These are phyloP conservation scores for Passiflora organensis DNA, from an alignment of 345 rosid genomes.

Conservation along the genomic window DNA sequence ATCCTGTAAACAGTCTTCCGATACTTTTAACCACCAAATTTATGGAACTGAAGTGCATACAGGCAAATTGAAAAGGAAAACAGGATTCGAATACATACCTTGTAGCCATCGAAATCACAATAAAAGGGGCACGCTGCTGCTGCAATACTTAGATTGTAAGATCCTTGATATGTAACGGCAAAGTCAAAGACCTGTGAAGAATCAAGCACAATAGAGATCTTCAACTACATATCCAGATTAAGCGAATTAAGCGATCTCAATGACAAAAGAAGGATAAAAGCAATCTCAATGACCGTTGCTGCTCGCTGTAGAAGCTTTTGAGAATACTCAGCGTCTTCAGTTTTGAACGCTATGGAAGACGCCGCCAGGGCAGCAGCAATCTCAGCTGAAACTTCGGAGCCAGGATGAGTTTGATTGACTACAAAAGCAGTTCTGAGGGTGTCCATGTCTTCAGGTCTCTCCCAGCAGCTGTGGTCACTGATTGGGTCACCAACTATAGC, in stretches of 20 bases:
- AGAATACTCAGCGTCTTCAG: neutral
- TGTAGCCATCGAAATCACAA: slow-evolving; percentile 17
- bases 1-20: slow-evolving; percentile 7
- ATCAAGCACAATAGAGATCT: too few species aligned
- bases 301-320: slow-evolving; percentile 12
- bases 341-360: slow-evolving; percentile 10
- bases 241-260: too few species aligned
- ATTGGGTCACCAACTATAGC: slow-evolving; percentile 21
- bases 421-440: slow-evolving; percentile 17
- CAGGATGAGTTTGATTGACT: slow-evolving; percentile 14
- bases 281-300: neutral
- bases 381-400: slow-evolving; percentile 20
- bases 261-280: neutral
- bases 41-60: neutral
- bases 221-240: too few species aligned
- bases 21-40: neutral
- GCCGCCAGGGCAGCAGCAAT: slow-evolving; percentile 22
- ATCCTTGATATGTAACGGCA: slow-evolving; percentile 18
- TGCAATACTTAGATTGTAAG: slow-evolving; percentile 9
- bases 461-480: slow-evolving; percentile 22
- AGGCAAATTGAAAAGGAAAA: neutral
- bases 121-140: slow-evolving; percentile 21
- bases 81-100: slow-evolving; percentile 8
- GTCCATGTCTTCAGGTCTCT: slow-evolving; percentile 31
- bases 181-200: slow-evolving; percentile 19